Evolutionary conservation across 169 alveolate species (phyloP).

Genomic region (Plasmodium adleri): DNA sequence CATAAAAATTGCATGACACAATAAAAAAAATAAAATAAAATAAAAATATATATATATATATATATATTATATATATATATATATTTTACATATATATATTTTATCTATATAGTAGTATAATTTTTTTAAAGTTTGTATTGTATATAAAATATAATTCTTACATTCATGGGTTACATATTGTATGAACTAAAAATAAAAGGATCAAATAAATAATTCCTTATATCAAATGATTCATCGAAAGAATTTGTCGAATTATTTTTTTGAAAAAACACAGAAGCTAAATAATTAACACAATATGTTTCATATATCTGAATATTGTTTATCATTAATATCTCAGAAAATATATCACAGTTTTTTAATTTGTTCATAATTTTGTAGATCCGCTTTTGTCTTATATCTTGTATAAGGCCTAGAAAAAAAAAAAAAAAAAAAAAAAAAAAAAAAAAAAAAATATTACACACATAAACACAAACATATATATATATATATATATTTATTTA

Average conservation of each 20-base stretch:
- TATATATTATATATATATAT: background rate
- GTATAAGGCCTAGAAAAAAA: constrained; percentile 38
- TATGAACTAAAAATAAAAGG: constrained; percentile 71
- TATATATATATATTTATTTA: background rate
- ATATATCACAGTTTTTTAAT: constrained; percentile 39
- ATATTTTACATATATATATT: background rate
- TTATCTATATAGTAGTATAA: too few relatives aligned
- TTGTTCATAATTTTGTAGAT: constrained; percentile 70
- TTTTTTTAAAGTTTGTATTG: too few relatives aligned
- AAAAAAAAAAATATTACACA: background rate
- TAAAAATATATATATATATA: background rate
- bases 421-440: background rate
- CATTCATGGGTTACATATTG: background rate
- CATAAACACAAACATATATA: background rate
- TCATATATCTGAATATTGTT: constrained; percentile 73
- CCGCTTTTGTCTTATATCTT: constrained; percentile 70
- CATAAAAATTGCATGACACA: background rate
- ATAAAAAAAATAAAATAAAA: background rate
- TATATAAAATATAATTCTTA: background rate
- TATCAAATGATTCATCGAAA: constrained; percentile 43
- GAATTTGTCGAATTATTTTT: constrained; percentile 14
- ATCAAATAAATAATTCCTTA: constrained; percentile 60
- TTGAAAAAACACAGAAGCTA: constrained; percentile 76
- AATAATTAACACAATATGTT: constrained; percentile 71
- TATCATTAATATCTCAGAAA: constrained; percentile 54